Base-by-base conservation (phyloP, 768 basidiomycete genomes). In the Psilocybe subaeruginosa region DNA sequence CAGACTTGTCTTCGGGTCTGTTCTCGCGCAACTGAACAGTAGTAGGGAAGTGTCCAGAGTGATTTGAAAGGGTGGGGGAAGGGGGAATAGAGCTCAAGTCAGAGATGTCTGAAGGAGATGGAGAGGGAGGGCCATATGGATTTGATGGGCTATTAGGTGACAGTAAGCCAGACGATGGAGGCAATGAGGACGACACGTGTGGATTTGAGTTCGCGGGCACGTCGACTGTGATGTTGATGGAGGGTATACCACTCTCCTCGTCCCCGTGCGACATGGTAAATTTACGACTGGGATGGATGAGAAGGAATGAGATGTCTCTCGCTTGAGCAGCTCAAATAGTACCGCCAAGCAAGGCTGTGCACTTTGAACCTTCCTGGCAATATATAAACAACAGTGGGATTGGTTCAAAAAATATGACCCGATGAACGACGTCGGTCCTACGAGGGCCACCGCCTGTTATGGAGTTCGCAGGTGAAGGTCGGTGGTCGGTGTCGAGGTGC, bases 61-160 rank as follows among this genome's bases (percentile, higher is more conserved):
- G 81, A 2, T 80, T 83, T 0, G 92, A 91, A 8, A 91, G 79
- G 0, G 92, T 92, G 0, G 92, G 92, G 0, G 92, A 93, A 0
- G 92, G 91, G 0, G 92, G 92, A 0, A 74, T 72, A 8, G 70
- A 73, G 29, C 66, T 54, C 4, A 65, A 53, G 30, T 74, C 73
- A 17, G 74, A 74, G 29, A 68, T 61, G 45, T 65, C 45, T 11
- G 62, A 65, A 48, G 55, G 50, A 19, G 63, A 49, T 17, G 67
- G 67, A 8, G 68, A 69, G 23, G 57, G 59, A n/a, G 64, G 60
- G 45, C 60, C 61, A 59, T 59, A 54, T 33, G 52, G 54, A 52
- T 57, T 60, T 29, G 59, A 50, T 14, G 56, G 51, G 27, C 54
- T 56, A 30, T 59, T 37, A 8, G 70, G 69, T 3, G 69, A 67